Base-by-base conservation (phyloP, 2,329 filamentous ascomycete genomes). In the Clathrospora elynae region DNA sequence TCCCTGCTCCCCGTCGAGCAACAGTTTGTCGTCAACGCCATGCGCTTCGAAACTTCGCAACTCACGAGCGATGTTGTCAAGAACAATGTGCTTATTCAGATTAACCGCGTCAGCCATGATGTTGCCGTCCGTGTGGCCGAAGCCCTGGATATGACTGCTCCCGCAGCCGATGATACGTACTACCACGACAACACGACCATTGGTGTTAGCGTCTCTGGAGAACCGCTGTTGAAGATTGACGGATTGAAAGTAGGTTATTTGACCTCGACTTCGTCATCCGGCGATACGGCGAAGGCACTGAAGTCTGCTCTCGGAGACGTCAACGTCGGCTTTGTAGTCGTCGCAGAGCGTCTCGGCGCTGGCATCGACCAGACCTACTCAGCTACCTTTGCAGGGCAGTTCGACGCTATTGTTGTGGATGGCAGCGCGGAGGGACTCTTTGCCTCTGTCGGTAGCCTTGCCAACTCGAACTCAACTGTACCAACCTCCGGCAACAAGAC, bases 21-120 rank as follows among this genome's bases (percentile, higher is more conserved):
- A 64, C 85, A 89, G 60, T 84, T 87, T 61, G 67, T 89, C 25
- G 77, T 89, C 71, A 85, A 89, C 64, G 85, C 84, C 0, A 82
- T 89, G 40, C 83, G 86, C 18, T 88, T 89, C 65, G 86, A 90
- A 71, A 78, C 77, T 0, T 77, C 81, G 14, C 78, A 86, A 10
- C 57, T 89, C 22, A 71, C 75, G 54, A 83, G 80, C 28, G 53
- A 68, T 0, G 59, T 75, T 2, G 81, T 89, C 11, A 83, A 83
- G 68, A 68, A 79, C 52, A 88, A 87, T 51, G 81, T 87, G 1
- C 74, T 90, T 28, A 71, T 73, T 11, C 85, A 89, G 61, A 77
- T 90, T 8, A 90, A 89, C 74, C 78, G 76, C 30, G 74, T 89
- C 57, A 81, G 77, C 64, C 78, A 89, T 62, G 82, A 87, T 54